Conservation (phyloP, 805 yeast genomes). For the Groenewaldozyma salmanticensis region DNA sequence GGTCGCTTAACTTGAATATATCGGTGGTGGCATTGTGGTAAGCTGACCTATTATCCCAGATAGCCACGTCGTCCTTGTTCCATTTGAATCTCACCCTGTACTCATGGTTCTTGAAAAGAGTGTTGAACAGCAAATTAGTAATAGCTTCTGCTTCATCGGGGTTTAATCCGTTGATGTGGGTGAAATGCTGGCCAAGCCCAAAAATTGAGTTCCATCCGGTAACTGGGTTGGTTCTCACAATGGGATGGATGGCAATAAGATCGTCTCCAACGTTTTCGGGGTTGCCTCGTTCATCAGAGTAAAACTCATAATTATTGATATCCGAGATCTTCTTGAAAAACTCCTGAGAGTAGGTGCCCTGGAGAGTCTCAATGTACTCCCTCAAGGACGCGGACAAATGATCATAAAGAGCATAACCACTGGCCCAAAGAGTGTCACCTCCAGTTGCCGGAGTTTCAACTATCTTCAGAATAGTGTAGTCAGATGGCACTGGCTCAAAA, state of each 20-base stretch:
- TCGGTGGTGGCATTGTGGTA: constrained; percentile 63
- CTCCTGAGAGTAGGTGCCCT: constrained; percentile 17
- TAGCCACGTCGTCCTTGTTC: constrained; percentile 60
- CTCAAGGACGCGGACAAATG: constrained; percentile 41
- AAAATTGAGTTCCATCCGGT: constrained; percentile 54
- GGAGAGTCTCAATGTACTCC: constrained; percentile 34
- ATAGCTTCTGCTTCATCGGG: constrained; percentile 42
- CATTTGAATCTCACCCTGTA: constrained; percentile 31
- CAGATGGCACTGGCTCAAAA: constrained; percentile 69
- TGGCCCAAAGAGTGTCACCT: constrained; percentile 50
- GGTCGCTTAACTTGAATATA: constrained; percentile 6
- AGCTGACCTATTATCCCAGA: constrained; percentile 71
- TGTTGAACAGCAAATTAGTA: constrained; percentile 37
- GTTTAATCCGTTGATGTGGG: constrained; percentile 41
- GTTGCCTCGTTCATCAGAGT: constrained; percentile 20
- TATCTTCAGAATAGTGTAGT: constrained; percentile 56
- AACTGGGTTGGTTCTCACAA: constrained; percentile 56
- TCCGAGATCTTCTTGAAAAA: constrained; percentile 10
- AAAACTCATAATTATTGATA: constrained; percentile 12
- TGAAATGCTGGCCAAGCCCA: constrained; percentile 43
- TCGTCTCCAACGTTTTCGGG: constrained; percentile 23
- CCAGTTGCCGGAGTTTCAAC: constrained; percentile 47
- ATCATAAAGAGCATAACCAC: constrained; percentile 46
- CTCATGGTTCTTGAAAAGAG: constrained; percentile 36
- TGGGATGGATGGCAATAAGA: constrained; percentile 37